Base-by-base conservation (phyloP, 805 yeast genomes). In the Brettanomyces nanus region DNA sequence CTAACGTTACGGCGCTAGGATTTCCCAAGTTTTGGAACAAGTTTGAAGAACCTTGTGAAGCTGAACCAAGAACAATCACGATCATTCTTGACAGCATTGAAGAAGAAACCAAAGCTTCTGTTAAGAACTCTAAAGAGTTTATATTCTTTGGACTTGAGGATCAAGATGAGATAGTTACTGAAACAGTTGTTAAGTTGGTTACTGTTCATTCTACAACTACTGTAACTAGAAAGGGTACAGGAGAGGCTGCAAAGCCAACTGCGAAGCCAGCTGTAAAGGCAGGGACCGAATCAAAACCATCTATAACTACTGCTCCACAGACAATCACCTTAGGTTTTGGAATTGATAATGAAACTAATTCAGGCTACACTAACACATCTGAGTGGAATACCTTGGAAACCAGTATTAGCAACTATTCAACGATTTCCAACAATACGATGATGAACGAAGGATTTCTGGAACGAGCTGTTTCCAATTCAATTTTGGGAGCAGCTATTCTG, bases 1-100 rank as follows among this genome's bases (percentile, higher is more conserved):
- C 49, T 33, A 41, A 54, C 36, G 45, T 58, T 27, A n/a, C 43
- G 3, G 41, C 54, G 3, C 26, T 45, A 41, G 60, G 60, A 2
- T 58, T 56, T 31, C 62, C 63, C 1, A 31, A 41, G 13, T 40
- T 48, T 5, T 58, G 55, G 55, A 19, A n/a, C 33, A 20, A 11
- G 40, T 33, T 11, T 13, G 14, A 14, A 41, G 45, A 31, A 38
- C 43, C 22, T 42, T 46, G 18, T 18, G 39, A 33, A 6, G 23
- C 18, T 5, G 22, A 27, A 6, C 23, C 30, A 19, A 19, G 21
- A 10, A 23, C 15, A 10, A 11, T 15, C 13, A 26, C 31, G 10
- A 15, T n/a, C 6, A 33, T 33, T 23, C 28, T 20, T 19, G 43
- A 31, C 2, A 15, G 19, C 7, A 14, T 30, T 20, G 33, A 19